These are phyloP conservation scores for Taphrina flavorubra DNA, from an alignment of 1,139 yeast genomes.

Conservation along the genomic window DNA sequence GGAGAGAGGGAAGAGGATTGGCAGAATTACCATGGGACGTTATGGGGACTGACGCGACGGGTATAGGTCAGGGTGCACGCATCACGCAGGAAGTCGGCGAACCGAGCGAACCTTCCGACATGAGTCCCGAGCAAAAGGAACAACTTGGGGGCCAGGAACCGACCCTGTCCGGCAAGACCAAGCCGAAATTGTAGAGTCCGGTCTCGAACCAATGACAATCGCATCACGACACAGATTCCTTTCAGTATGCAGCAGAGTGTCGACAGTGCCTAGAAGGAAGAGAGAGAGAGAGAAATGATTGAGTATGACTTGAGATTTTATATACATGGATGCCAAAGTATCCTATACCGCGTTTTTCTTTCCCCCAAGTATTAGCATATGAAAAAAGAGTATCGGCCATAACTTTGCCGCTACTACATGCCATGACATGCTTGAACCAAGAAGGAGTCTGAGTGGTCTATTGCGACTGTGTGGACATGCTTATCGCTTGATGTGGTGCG, in stretches of 20 bases:
- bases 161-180: constrained; percentile 2
- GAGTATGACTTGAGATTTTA: background rate
- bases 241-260: too few relatives aligned
- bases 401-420: background rate
- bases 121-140: constrained; percentile 39
- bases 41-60: too few relatives aligned
- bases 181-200: background rate
- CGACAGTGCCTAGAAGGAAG: background rate
- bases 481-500: too few relatives aligned
- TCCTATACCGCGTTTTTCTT: background rate
- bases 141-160: constrained; percentile 24
- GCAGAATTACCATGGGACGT: too few relatives aligned
- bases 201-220: too few relatives aligned
- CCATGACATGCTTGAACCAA: too few relatives aligned
- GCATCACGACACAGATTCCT: too few relatives aligned
- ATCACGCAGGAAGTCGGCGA: constrained; percentile 25
- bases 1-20: too few relatives aligned
- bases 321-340: background rate
- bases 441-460: too few relatives aligned
- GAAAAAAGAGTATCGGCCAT: background rate
- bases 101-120: constrained; percentile 33
- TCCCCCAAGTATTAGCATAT: background rate
- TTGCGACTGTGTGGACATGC: too few relatives aligned
- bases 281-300: background rate
- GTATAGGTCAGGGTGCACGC: constrained; percentile 20